Evolutionary conservation across 805 yeast species (phyloP), one percentile per base, ranked within the genome.

Genomic region (Clavispora phyllophila): DNA sequence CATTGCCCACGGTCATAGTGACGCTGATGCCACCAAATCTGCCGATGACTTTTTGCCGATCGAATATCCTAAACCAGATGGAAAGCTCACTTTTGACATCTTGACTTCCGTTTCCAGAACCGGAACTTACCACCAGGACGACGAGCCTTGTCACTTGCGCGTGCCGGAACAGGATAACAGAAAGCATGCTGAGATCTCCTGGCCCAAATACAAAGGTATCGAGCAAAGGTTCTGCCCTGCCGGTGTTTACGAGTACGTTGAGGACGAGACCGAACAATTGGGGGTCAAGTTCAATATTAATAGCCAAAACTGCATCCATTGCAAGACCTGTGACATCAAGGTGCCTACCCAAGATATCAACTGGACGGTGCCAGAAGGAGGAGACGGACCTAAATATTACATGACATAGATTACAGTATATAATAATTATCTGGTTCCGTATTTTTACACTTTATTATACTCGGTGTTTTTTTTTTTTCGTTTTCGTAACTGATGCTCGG

Each of bases 341-440:
- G 95, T 84, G 9, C 99, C 99, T 7, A 75, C 87, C 0, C 96
- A 91, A 66, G 96, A 90, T 59, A 93, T 93, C 48, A 75, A 79
- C 59, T 93, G 99, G 99, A 78, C 82, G 10, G 96, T 88, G n/a
- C 99, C 99, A 7, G 98, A 93, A 70, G 98, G 99, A 47, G 97
- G 98, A 24, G 99, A 86, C 62, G 99, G 99, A 12, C 99, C 99
- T 44, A 93, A 93, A 64, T 93, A 93, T 62, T 82, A 83, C 62
- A 79, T 87, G 82, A 83, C 95, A 6, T 83, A 26, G 28, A 14
- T 15, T 29, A 10, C 33, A 29, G 20, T 6, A 29, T 29, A 29
- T 15, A 29, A 29, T 17, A 17, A 29, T 29, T 15, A 29, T 29
- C 14, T 8, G 20, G 20, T 29, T 39, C 14, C 27, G 31, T 24